Evolutionary conservation across 1,139 yeast genomes (phyloP), one percentile per base, ranked within the genome.

Genomic region (Hyphopichia fennica): DNA sequence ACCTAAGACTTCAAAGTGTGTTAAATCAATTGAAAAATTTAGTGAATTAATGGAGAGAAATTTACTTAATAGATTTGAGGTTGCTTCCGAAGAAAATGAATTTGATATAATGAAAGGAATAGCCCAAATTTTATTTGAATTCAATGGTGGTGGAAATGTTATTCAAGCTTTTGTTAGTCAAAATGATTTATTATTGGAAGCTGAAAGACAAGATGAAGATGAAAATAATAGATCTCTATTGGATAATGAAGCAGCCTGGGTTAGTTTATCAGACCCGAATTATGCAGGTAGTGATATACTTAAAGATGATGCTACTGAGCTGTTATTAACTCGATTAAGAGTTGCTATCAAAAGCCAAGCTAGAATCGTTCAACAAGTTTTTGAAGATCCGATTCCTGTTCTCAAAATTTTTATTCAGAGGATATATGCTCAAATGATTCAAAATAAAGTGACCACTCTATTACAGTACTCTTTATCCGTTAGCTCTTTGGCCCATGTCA

Each of bases 71-170:
- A 74, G 75, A 37, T 86, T 85, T 51, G 82, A 79, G 52, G 65
- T 69, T 23, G 84, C 84, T 14, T 80, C 78, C 8, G 84, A 82
- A 31, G 86, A 84, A 49, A 64, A 63, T 44, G 70, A 72, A 39
- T 77, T 83, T 53, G 74, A 75, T n/a, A 79, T 79, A 41, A 84
- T 93, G 87, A 82, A 79, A 51, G 90, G 84, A 45, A 81, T 88
- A 31, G 90, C 97, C 1, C 80, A 79, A 40, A 79, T 90, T n/a
- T 69, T 91, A 41, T 77, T 83, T 41, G 88, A 83, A 45, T 91
- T 84, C 65, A 91, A 93, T 56, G 95, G 91, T 10, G 97, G 97
- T 9, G 75, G 81, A 4, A 83, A 84, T 45, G 95, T 90, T 11
- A 85, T 89, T 13, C 90, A 85, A 57, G 80, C 87, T 41, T 91